A percentile compares a stretch with the other conserved stretches of the same genome.
Evolutionary conservation across 257 asterid genomes (phyloP).

Genomic region (Solanum tacnaense): DNA sequence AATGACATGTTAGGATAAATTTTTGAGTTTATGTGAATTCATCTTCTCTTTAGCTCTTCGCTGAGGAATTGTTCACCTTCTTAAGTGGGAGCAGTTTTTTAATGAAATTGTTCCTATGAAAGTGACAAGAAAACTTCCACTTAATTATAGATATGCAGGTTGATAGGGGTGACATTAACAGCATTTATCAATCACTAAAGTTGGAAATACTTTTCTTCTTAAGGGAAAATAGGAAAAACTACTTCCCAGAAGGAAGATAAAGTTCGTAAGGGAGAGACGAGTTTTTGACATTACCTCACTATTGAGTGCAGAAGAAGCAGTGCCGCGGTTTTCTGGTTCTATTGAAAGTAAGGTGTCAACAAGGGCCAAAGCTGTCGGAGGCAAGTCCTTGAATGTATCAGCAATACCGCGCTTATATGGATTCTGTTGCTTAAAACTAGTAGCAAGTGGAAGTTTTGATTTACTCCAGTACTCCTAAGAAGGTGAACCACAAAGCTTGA

Average conservation of each 20-base stretch:
- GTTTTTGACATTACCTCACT: conserved; percentile 6
- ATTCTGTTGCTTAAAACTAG: conserved; percentile 10
- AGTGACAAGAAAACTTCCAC: neutral
- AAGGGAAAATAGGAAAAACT: neutral
- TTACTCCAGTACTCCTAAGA: conserved; percentile 13
- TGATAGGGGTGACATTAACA: neutral
- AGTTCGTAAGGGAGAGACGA: neutral
- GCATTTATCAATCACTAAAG: neutral
- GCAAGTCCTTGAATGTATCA: conserved; percentile 7
- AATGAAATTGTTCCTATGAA: neutral
- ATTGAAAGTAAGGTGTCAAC: conserved; percentile 4
- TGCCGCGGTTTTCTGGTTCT: conserved; percentile 4
- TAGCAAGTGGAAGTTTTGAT: conserved; percentile 9
- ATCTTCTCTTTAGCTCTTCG: neutral
- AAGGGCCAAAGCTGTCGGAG: conserved; percentile 3
- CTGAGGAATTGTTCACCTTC: neutral
- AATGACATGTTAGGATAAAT: neutral
- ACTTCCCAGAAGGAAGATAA: neutral
- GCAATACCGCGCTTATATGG: conserved; percentile 5
- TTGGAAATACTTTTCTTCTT: neutral
- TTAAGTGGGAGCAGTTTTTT: neutral
- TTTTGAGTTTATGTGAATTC: neutral
- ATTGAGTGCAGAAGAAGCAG: conserved; percentile 8
- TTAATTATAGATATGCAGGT: neutral
- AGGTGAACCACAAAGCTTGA: conserved; percentile 20